Evolutionary conservation across 2,329 filamentous ascomycete species (phyloP).

Genomic region (Colletotrichum aenigma): DNA sequence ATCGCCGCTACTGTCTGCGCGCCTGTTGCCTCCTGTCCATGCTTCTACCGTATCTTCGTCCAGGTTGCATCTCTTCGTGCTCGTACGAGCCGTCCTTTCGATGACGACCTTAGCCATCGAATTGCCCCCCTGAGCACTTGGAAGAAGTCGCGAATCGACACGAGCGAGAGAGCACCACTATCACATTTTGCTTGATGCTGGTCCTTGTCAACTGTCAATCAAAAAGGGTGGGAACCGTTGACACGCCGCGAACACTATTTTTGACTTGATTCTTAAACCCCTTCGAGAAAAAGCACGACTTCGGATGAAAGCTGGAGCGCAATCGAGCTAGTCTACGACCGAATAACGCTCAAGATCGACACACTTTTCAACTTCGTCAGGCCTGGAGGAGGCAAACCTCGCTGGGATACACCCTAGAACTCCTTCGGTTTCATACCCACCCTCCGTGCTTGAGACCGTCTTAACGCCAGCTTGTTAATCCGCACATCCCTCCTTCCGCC

Average conservation of each 20-base stretch:
- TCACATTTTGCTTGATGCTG: not conserved
- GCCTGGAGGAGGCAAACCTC: not conserved
- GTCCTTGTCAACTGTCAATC: not conserved
- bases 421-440: conserved; percentile 11
- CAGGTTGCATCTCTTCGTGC: not conserved
- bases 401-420: not conserved
- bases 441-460: not conserved
- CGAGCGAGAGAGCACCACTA: not conserved
- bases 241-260: not conserved
- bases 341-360: not conserved
- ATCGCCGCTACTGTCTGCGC: not conserved
- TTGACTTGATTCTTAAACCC: not conserved
- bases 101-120: not conserved
- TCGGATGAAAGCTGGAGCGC: conserved; percentile 7
- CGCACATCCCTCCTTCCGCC: not conserved
- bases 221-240: not conserved
- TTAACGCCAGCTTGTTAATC: conserved; percentile 5
- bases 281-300: conserved; percentile 1
- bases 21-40: not conserved
- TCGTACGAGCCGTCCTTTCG: not conserved
- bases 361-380: not conserved
- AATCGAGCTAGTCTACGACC: not conserved
- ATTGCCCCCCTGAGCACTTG: not conserved
- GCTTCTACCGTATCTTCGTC: not conserved
- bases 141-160: not conserved